Conservation (phyloP, 768 basidiomycete species). For the Lactifluus hygrophoroides region DNA sequence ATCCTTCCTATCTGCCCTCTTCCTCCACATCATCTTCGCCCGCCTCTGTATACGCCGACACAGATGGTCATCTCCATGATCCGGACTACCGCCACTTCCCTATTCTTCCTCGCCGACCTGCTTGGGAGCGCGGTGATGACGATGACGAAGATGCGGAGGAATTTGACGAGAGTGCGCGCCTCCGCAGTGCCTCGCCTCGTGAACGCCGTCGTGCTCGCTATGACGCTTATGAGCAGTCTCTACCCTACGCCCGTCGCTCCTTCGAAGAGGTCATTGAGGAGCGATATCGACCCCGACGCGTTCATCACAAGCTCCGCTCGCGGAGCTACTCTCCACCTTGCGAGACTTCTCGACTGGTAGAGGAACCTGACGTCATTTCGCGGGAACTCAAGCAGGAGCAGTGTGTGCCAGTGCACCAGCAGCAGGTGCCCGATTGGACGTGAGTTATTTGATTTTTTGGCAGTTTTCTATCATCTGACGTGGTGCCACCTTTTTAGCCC, state of each 20-base stretch:
- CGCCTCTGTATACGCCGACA: conserved; percentile 47
- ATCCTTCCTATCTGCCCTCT: conserved; percentile 48
- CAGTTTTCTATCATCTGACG: background rate
- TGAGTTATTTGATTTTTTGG: conserved; percentile 8
- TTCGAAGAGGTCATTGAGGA: conserved; percentile 13
- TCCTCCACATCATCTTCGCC: conserved; percentile 24
- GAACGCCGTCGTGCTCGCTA: conserved; percentile 20
- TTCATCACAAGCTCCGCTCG: conserved; percentile 15
- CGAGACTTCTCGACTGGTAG: background rate
- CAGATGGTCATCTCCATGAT: conserved; percentile 54
- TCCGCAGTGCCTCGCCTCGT: conserved; percentile 11
- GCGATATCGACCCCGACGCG: background rate
- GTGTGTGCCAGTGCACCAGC: conserved; percentile 3
- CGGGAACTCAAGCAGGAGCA: conserved; percentile 6
- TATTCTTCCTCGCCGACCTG: conserved; percentile 26
- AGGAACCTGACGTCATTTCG: background rate
- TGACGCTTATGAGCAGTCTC: conserved; percentile 9
- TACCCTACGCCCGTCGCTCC: conserved; percentile 15
- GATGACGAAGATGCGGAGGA: conserved; percentile 20
- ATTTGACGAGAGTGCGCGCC: conserved; percentile 12
- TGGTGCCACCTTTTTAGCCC: conserved; percentile 32
- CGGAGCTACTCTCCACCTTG: conserved; percentile 14
- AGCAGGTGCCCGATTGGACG: conserved; percentile 18
- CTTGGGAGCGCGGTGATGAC: conserved; percentile 30
- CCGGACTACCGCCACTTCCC: conserved; percentile 64